phyloP scores from a whole-genome alignment of 2,329 filamentous ascomycete genomes.

The Sporothrix curviconia region DNA sequence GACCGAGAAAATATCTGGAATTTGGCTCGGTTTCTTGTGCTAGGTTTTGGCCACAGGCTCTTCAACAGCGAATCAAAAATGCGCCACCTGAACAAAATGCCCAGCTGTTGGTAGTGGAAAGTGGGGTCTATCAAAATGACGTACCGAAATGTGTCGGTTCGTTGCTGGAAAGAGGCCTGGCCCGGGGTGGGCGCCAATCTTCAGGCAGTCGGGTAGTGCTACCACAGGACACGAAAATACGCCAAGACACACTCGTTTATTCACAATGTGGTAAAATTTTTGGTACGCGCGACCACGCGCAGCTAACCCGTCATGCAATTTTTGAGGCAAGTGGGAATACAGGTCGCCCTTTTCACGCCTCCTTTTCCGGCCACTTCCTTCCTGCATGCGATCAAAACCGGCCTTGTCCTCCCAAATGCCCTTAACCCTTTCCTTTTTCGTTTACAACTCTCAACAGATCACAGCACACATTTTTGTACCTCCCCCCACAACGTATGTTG shows the following conservation, averaged over 20 bases:
- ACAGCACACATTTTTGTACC: background rate
- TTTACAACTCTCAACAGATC: background rate
- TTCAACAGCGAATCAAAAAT: background rate
- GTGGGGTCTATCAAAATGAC: slow-evolving; percentile 9
- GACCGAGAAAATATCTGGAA: no score
- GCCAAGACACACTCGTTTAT: slow-evolving; percentile 8
- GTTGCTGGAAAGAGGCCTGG: no score
- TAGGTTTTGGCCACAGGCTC: no score
- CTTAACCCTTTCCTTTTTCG: background rate
- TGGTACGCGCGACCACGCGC: background rate
- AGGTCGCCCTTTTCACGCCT: background rate
- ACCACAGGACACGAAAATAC: slow-evolving; percentile 3
- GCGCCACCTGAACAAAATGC: background rate
- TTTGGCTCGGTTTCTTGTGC: no score
- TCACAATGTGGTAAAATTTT: background rate
- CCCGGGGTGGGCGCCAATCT: no score
- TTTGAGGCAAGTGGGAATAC: no score
- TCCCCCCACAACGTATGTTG: background rate
- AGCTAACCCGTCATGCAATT: background rate
- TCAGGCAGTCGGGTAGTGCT: background rate
- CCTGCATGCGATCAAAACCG: no score
- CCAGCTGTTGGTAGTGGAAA: background rate
- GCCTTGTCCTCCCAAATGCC: background rate
- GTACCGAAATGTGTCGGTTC: slow-evolving; percentile 7
- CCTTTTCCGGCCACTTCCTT: slow-evolving; percentile 2